Conservation (phyloP, 345 rosid genomes). For the Eucalyptus marginata region DNA sequence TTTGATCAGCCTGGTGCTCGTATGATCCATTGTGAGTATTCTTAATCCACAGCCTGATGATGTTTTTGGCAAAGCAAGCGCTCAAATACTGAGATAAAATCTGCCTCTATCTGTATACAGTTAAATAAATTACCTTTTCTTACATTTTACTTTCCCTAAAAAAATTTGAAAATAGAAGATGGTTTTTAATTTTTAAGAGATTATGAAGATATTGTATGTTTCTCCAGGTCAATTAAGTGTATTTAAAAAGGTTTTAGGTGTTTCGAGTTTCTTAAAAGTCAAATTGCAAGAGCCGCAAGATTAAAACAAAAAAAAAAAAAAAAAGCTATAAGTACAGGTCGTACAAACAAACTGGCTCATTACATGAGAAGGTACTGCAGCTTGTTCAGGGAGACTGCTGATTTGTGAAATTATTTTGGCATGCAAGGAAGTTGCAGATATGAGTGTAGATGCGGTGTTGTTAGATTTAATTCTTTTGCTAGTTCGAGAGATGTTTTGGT, state of each 20-base stretch:
- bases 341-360: neutral
- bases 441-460: no score
- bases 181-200: neutral
- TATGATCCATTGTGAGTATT: constrained; percentile 84
- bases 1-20: constrained; percentile 46
- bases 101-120: neutral
- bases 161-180: neutral
- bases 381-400: neutral
- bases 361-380: neutral
- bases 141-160: neutral
- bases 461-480: neutral
- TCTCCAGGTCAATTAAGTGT: neutral
- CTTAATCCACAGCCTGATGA: neutral
- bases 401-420: neutral
- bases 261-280: neutral
- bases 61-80: neutral
- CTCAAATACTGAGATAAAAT: neutral
- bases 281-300: neutral
- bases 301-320: no score
- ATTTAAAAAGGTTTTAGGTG: neutral
- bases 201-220: neutral
- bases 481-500: neutral
- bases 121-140: neutral
- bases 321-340: neutral
- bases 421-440: no score